These are phyloP conservation scores for Sphaceloma murrayae DNA, from an alignment of 2,329 filamentous ascomycete genomes.

Conservation along the genomic window DNA sequence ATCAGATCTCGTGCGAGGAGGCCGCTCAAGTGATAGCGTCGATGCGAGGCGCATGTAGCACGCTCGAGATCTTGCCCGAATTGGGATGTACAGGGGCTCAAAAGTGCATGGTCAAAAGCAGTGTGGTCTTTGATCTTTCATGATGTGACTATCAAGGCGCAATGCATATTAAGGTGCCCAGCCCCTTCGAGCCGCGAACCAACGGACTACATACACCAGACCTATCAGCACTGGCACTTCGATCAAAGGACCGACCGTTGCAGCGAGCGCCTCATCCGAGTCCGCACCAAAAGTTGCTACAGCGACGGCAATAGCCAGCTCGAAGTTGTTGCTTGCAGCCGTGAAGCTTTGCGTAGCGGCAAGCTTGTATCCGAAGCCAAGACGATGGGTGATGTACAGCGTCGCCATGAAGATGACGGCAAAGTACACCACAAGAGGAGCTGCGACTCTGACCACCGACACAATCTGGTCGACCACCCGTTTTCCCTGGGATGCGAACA, in stretches of 20 bases:
- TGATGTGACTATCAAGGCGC: background rate
- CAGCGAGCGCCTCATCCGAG: constrained; percentile 70
- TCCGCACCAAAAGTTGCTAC: constrained; percentile 69
- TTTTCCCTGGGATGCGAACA: constrained; percentile 72
- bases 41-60: background rate
- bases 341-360: constrained; percentile 75
- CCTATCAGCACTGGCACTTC: constrained; percentile 74
- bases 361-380: constrained; percentile 66
- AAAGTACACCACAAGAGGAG: constrained; percentile 77
- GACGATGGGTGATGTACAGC: constrained; percentile 48
- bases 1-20: constrained; percentile 8
- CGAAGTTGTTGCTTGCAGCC: constrained; percentile 87
- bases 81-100: constrained; percentile 1
- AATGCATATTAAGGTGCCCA: constrained; percentile 33
- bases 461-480: constrained; percentile 76
- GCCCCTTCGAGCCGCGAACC: constrained; percentile 44
- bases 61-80: background rate
- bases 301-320: constrained; percentile 80
- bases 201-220: constrained; percentile 64
- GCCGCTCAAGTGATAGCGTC: constrained; percentile 10
- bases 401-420: constrained; percentile 62
- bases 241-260: constrained; percentile 75
- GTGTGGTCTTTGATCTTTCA: constrained; percentile 9
- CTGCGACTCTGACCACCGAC: constrained; percentile 69
- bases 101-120: constrained; percentile 9